Conservation (phyloP, 495 filamentous ascomycete species). For the Bombardia bombarda region DNA sequence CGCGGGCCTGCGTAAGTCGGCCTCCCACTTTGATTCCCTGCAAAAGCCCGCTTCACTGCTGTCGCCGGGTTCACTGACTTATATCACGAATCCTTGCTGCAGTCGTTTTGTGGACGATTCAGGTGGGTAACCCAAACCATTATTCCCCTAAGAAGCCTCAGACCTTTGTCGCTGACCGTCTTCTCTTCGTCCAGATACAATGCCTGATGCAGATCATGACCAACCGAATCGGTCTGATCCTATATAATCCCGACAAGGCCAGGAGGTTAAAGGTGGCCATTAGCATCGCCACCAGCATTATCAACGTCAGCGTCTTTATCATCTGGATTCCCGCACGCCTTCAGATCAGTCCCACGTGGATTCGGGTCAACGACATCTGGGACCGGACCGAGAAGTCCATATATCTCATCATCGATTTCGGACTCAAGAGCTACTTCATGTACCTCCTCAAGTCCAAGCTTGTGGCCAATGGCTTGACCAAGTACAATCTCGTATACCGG, state of each 20-base stretch:
- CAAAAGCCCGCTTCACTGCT: no score
- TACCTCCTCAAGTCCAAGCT: conserved; percentile 35
- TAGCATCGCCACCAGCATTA: conserved; percentile 27
- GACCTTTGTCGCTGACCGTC: no score
- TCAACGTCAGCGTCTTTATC: conserved; percentile 42
- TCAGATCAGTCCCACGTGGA: conserved; percentile 21
- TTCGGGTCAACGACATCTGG: conserved; percentile 38
- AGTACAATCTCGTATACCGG: conserved; percentile 39
- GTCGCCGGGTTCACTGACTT: no score
- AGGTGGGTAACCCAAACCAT: conserved; percentile 9
- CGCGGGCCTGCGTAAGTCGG: conserved; percentile 11
- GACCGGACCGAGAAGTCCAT: conserved; percentile 42
- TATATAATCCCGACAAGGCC: conserved; percentile 22
- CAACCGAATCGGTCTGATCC: conserved; percentile 38
- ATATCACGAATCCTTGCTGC: not conserved
- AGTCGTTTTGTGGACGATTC: conserved; percentile 24
- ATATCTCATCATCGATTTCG: conserved; percentile 37
- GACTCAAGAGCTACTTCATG: conserved; percentile 44
- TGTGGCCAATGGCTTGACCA: conserved; percentile 37
- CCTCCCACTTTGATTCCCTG: not conserved
- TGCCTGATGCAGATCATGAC: conserved; percentile 41
- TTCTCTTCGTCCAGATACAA: conserved; percentile 31
- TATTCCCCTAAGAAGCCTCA: no score
- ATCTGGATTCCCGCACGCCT: conserved; percentile 44
- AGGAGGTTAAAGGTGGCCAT: conserved; percentile 27